phyloP scores from a whole-genome alignment of 805 yeast genomes.

The Candida nitratophila region DNA sequence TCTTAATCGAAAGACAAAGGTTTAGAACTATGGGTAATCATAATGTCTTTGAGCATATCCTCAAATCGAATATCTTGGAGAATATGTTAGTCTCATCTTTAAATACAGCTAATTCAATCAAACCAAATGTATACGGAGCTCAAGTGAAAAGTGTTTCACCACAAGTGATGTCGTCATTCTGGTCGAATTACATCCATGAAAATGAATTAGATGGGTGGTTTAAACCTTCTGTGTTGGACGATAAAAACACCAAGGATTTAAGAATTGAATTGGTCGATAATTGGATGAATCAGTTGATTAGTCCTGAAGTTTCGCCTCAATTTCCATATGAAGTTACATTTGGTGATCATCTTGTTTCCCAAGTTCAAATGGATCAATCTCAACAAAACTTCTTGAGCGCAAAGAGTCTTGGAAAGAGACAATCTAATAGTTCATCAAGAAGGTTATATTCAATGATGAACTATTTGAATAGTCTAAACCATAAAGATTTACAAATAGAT shows the following conservation, averaged over 20 bases:
- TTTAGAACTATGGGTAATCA: conserved; percentile 41
- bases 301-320: neutral
- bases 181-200: conserved; percentile 11
- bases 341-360: neutral
- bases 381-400: neutral
- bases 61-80: conserved; percentile 49
- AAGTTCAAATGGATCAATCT: neutral
- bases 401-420: no score
- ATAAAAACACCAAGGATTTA: conserved; percentile 15
- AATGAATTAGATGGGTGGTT: conserved; percentile 3
- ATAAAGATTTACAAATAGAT: conserved; percentile 1
- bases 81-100: conserved; percentile 31
- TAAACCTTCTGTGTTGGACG: neutral
- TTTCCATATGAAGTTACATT: neutral
- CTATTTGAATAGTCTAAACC: conserved; percentile 15
- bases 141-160: conserved; percentile 19
- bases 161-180: conserved; percentile 22
- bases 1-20: conserved; percentile 52
- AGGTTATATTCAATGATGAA: conserved; percentile 19
- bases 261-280: conserved; percentile 19
- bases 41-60: conserved; percentile 41
- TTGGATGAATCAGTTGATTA: conserved; percentile 13
- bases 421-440: conserved; percentile 9
- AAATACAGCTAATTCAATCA: conserved; percentile 6
- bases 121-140: conserved; percentile 6